Conservation (phyloP, 2,329 filamentous ascomycete genomes). For the Ophiostoma sp. region DNA sequence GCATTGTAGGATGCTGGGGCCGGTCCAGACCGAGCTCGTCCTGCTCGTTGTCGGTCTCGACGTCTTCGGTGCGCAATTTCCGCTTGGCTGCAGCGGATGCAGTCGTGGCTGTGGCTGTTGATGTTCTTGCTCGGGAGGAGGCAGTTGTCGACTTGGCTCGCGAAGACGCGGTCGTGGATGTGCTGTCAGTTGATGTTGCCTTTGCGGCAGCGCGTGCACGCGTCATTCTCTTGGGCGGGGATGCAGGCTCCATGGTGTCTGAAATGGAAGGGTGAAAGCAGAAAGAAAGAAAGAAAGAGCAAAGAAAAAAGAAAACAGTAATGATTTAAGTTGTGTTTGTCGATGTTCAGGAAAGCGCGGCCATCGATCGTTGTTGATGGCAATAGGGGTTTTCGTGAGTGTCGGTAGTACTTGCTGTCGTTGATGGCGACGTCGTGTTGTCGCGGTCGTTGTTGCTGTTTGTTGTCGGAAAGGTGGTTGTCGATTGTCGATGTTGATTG, state of each 20-base stretch:
- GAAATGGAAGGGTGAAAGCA: neutral
- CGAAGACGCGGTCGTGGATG: conserved; percentile 32
- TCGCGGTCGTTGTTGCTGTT: conserved; percentile 5
- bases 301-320: neutral
- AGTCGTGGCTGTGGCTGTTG: conserved; percentile 37
- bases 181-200: conserved; percentile 38
- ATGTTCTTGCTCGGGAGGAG: conserved; percentile 49
- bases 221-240: conserved; percentile 36
- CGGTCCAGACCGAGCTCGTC: conserved; percentile 36
- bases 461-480: neutral
- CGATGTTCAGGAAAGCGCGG: conserved; percentile 7
- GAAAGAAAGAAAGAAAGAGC: neutral
- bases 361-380: neutral
- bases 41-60: conserved; percentile 43
- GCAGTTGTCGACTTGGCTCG: conserved; percentile 46
- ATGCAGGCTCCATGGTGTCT: conserved; percentile 33
- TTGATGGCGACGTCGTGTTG: conserved; percentile 7
- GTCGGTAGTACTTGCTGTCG: neutral
- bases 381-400: neutral
- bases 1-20: conserved; percentile 24
- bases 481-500: neutral
- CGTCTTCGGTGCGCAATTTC: conserved; percentile 57
- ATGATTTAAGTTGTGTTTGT: neutral
- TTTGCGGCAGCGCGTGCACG: conserved; percentile 47
- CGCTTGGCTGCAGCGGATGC: conserved; percentile 45